Base-by-base conservation (phyloP, 352 stramenopile genomes). In the Phytopythium sindhum region DNA sequence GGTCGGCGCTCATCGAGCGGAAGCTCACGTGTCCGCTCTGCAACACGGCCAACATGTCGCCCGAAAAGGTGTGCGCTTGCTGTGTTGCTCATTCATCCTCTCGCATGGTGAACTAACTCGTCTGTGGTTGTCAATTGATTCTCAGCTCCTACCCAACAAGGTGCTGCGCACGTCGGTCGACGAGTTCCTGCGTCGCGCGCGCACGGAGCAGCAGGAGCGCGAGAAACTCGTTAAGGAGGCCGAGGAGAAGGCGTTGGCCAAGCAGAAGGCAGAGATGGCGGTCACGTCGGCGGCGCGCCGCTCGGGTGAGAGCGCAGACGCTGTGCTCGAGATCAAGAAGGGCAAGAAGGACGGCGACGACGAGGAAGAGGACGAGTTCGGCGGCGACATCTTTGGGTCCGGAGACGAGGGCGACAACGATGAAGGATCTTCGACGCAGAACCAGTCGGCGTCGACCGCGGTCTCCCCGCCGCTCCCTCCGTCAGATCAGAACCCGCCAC, bases 251-350 rank as follows among this genome's bases (percentile, higher is more conserved):
- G 81, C 82, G 2, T 17, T 93, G 11, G 84, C 83, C 12, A 93
- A 93, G 62, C 85, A 95, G 61, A 93, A 92, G 26, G 81, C 81
- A 12, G 81, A 90, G 63, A 66, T 78, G 44, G 78, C 86, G 9
- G 73, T 82, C 19, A 81, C 58, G 53, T 77, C 79, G n/a, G 62
- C 74, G 35, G 60, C 64, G 11, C 74, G 84, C 37, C 77, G 84
- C 15, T 69, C 78, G 2, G 85, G 78, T 2, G 82, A 92, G 39
- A 92, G 73, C n/a, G 86, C 86, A 4, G 86, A 94, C 60, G 85
- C 84, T n/a, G 90, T 81, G 14, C 57, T 95, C 6, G 86, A 93
- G 48, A 95, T 94, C 59, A 95, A 93, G 61, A 93, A 92, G 53
- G 72, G 73, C n/a, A 93, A 89, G 66, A 93, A 93, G 54, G 75